Evolutionary conservation across 139 green algal species (phyloP).

Genomic region (Desmodesmus armatus): DNA sequence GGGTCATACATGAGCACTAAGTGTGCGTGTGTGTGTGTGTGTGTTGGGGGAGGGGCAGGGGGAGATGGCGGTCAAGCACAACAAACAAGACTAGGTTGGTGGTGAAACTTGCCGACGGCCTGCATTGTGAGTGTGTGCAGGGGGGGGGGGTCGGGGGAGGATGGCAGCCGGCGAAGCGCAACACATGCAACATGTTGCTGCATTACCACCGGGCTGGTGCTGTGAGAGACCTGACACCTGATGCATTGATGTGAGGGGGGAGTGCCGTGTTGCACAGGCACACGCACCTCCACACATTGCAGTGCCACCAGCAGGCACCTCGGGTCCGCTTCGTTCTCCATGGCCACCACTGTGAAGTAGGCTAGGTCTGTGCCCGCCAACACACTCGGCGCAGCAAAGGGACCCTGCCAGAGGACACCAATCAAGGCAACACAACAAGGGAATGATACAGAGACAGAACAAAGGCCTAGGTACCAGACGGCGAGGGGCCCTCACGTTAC

Average conservation of each 20-base stretch:
- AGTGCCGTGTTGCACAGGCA: background rate
- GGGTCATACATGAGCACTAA: too few relatives aligned
- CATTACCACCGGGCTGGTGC: background rate
- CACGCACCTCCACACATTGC: constrained; percentile 54
- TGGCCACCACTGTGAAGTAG: constrained; percentile 36
- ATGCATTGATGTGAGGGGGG: background rate
- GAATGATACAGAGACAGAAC: background rate
- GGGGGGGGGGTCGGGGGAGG: too few relatives aligned
- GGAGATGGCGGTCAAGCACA: too few relatives aligned
- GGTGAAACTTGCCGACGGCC: too few relatives aligned
- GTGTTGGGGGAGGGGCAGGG: too few relatives aligned
- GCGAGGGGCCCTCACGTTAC: background rate
- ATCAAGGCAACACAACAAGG: background rate
- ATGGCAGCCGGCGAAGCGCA: too few relatives aligned
- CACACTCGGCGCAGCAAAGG: background rate
- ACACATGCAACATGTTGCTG: too few relatives aligned
- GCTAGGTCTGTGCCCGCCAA: constrained; percentile 54
- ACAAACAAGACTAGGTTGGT: too few relatives aligned
- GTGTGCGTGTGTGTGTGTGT: too few relatives aligned
- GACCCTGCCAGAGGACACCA: constrained; percentile 21
- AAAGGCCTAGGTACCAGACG: background rate
- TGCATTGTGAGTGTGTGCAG: too few relatives aligned
- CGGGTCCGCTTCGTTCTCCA: constrained; percentile 94
- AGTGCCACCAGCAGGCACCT: constrained; percentile 87
- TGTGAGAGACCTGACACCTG: background rate